phyloP scores from a whole-genome alignment of 2,329 filamentous ascomycete genomes.

The Pyrenophora teres region DNA sequence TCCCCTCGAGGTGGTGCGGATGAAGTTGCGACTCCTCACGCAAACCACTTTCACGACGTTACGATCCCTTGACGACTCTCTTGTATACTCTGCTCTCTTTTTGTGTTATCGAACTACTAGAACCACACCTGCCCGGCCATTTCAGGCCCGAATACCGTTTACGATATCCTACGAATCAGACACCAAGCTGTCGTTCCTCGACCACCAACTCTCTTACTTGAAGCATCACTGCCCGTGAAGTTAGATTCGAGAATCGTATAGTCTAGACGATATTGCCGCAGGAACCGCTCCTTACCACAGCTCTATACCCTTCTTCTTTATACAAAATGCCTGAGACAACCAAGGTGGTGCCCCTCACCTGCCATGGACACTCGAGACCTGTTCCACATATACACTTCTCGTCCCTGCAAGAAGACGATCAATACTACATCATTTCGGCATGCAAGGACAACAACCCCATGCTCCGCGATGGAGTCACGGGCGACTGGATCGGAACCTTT shows the following conservation, averaged over 20 bases:
- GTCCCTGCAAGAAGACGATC: conserved; percentile 76
- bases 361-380: conserved; percentile 90
- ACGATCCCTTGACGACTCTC: conserved; percentile 39
- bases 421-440: conserved; percentile 90
- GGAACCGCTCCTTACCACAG: neutral
- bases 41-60: conserved; percentile 34
- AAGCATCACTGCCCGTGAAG: conserved; percentile 19
- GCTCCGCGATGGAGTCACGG: conserved; percentile 93
- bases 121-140: neutral
- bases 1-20: conserved; percentile 14
- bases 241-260: neutral
- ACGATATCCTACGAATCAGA: conserved; percentile 12
- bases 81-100: conserved; percentile 24
- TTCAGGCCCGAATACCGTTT: conserved; percentile 4
- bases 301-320: conserved; percentile 1
- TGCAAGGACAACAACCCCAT: conserved; percentile 99
- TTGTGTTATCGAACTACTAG: conserved; percentile 9
- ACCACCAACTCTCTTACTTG: conserved; percentile 10
- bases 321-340: conserved; percentile 48
- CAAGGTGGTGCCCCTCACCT: conserved; percentile 83
- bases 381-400: conserved; percentile 93
- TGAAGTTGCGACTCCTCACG: conserved; percentile 14
- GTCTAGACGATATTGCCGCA: neutral
- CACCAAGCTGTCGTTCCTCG: conserved; percentile 6
- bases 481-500: conserved; percentile 83